These are phyloP conservation scores for Coemansia guatemalensis DNA, from an alignment of 192 early-diverging fungal genomes.

Conservation along the genomic window DNA sequence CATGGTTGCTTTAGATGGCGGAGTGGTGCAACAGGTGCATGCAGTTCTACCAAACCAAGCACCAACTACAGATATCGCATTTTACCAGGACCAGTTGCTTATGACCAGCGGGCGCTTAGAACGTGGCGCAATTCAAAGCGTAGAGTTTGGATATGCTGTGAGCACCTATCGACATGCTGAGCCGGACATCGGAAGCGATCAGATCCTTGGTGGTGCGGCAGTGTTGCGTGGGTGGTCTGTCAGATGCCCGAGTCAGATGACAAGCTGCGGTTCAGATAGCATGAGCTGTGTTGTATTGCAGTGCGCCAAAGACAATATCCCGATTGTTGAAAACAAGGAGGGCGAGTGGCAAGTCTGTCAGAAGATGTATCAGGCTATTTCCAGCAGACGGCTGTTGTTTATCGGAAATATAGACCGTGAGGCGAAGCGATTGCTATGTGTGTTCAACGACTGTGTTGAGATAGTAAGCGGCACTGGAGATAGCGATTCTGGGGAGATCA, in stretches of 20 bases:
- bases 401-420: not conserved
- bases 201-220: not conserved
- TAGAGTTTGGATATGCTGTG: slow-evolving; percentile 26
- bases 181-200: not conserved
- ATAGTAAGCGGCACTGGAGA: not conserved
- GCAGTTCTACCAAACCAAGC: slow-evolving; percentile 30
- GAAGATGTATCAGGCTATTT: slow-evolving; percentile 6
- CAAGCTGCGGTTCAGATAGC: no score
- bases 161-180: not conserved
- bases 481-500: not conserved
- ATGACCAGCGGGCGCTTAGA: slow-evolving; percentile 19
- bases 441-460: slow-evolving; percentile 10
- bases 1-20: not conserved
- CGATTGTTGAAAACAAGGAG: slow-evolving; percentile 2
- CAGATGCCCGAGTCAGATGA: not conserved
- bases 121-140: slow-evolving; percentile 13
- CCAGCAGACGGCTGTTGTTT: slow-evolving; percentile 13
- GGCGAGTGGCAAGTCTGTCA: slow-evolving; percentile 22
- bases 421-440: slow-evolving; percentile 13
- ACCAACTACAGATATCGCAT: slow-evolving; percentile 21
- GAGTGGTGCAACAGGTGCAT: not conserved
- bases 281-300: slow-evolving; percentile 16
- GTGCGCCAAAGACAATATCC: slow-evolving; percentile 1
- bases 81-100: slow-evolving; percentile 8
- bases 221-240: slow-evolving; percentile 24